Conservation (phyloP, 768 basidiomycete species). For the Mycena kentingensis region DNA sequence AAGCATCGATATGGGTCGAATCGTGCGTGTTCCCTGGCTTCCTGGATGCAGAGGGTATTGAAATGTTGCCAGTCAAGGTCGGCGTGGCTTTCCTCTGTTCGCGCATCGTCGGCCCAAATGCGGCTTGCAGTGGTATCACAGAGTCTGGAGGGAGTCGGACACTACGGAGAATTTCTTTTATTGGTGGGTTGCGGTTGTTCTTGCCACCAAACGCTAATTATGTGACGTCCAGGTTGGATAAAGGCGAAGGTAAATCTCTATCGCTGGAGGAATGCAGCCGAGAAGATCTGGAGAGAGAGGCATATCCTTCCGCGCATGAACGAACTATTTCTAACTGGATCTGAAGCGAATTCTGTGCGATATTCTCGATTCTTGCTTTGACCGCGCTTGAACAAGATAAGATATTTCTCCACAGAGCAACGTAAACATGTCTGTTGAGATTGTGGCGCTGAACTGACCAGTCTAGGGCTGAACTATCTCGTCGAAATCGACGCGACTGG, state of each 20-base stretch:
- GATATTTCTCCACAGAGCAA: conserved; percentile 62
- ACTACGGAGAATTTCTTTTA: conserved; percentile 69
- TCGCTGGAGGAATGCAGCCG: conserved; percentile 61
- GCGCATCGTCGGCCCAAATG: not conserved
- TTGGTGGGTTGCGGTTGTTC: conserved; percentile 39
- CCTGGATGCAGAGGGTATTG: too few species aligned
- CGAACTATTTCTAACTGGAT: conserved; percentile 3
- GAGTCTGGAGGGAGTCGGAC: conserved; percentile 57
- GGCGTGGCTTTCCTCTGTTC: conserved; percentile 26
- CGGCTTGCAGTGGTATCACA: conserved; percentile 54
- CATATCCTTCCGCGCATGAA: conserved; percentile 18
- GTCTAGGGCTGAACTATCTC: conserved; percentile 63
- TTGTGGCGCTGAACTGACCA: not conserved
- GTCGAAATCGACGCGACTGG: conserved; percentile 57
- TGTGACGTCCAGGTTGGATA: conserved; percentile 57
- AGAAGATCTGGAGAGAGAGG: conserved; percentile 62
- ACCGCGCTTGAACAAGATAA: conserved; percentile 22
- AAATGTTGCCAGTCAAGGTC: conserved; percentile 48
- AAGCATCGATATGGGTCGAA: conserved; percentile 69
- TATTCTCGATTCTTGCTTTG: not conserved
- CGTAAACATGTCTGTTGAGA: conserved; percentile 32
- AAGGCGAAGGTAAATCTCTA: conserved; percentile 57
- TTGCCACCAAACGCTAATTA: not conserved
- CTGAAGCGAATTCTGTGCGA: conserved; percentile 47
- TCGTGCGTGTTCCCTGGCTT: too few species aligned